phyloP scores from a whole-genome alignment of 1,284 basidiomycete species.

The Tremellales sp. region DNA sequence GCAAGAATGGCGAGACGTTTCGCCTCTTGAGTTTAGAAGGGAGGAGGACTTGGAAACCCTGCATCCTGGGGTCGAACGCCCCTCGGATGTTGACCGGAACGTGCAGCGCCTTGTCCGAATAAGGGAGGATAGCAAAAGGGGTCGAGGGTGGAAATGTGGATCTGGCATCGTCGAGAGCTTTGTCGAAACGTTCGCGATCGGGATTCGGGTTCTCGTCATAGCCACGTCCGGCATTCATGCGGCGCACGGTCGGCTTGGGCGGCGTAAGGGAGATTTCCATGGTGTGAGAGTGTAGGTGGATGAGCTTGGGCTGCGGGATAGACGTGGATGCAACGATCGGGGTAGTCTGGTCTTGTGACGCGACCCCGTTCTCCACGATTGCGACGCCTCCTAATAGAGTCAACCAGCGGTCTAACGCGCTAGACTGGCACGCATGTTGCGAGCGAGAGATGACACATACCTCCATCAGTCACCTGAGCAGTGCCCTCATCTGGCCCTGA shows the following conservation, averaged over 20 bases:
- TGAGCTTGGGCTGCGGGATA: no score
- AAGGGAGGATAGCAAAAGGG: conserved; percentile 10
- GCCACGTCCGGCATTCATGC: conserved; percentile 1
- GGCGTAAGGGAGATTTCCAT: conserved; percentile 21
- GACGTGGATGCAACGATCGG: no score
- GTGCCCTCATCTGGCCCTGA: background rate
- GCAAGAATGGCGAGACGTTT: conserved; percentile 4
- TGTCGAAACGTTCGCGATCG: no score
- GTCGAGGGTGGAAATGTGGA: conserved; percentile 3
- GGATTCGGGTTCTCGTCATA: conserved; percentile 8
- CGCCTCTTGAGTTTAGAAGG: conserved; percentile 3
- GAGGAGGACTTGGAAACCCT: conserved; percentile 2
- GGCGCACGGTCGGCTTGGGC: conserved; percentile 5
- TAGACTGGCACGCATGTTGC: background rate
- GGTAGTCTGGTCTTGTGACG: no score
- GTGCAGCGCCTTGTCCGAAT: conserved; percentile 2
- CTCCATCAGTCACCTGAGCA: background rate
- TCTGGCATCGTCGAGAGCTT: conserved; percentile 6
- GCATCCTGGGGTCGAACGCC: background rate
- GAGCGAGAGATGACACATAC: background rate
- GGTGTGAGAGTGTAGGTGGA: conserved; percentile 36
- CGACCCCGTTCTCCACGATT: background rate
- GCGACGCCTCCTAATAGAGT: background rate
- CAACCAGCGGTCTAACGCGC: background rate
- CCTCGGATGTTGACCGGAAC: conserved; percentile 3